A percentile compares a stretch with the other conserved stretches of the same genome.
phyloP scores from a whole-genome alignment of 306 rosid genomes.

The Oxytropis ochrocephala region DNA sequence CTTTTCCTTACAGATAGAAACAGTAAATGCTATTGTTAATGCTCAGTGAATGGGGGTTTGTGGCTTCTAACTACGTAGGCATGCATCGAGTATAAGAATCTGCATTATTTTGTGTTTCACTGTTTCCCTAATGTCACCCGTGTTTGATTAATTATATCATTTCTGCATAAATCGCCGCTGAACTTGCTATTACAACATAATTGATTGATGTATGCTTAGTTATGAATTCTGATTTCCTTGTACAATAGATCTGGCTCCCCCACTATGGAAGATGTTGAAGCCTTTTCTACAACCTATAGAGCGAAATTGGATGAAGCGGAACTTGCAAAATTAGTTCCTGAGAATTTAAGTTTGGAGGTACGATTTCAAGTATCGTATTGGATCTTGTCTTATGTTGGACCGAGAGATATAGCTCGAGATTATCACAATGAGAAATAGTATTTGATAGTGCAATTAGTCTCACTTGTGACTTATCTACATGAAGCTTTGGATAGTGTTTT shows the following conservation, averaged over 20 bases:
- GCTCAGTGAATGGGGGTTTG: background rate
- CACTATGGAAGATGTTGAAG: conserved; percentile 75
- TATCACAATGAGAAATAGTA: background rate
- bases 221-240: conserved; percentile 17
- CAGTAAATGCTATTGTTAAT: background rate
- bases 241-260: conserved; percentile 88
- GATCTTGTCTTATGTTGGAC: background rate
- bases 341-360: conserved; percentile 78
- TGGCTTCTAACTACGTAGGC: background rate
- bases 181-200: background rate
- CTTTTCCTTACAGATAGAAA: background rate
- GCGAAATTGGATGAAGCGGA: conserved; percentile 75
- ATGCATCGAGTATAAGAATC: background rate
- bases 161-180: background rate
- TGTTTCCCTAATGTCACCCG: background rate
- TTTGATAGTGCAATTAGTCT: background rate
- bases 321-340: conserved; percentile 72
- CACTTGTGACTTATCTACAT: background rate
- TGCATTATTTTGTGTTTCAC: background rate
- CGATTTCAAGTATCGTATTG: conserved; percentile 13
- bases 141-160: background rate
- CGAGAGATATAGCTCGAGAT: conserved; percentile 1
- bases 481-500: background rate
- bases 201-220: background rate
- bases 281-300: conserved; percentile 65